Evolutionary conservation across 2,329 filamentous ascomycete species (phyloP), one percentile per base, ranked within the genome.

Genomic region (Colletotrichum lini): DNA sequence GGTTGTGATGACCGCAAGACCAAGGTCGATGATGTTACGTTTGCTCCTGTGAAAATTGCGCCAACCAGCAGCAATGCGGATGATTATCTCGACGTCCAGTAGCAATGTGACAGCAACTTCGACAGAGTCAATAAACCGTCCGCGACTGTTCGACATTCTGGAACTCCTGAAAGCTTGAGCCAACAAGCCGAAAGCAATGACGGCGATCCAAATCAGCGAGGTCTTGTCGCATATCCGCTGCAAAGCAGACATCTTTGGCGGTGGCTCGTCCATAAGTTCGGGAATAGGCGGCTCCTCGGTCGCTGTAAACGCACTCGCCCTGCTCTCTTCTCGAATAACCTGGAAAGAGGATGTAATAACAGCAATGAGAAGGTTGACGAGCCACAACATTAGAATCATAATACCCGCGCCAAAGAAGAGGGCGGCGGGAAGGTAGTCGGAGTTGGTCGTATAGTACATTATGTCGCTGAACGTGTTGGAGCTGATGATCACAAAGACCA

Each of bases 301-400:
- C 15, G 91, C 90, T 5, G 95, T 95, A 80, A 99, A 99, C 3
- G 97, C 96, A 83, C 95, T 98, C 42, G 93, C 91, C 81, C 93
- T 95, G 82, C 94, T 97, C 80, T 99, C 96, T 84, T 99, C 97
- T 74, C 96, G 91, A 76, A 99, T 99, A 74, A 99, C 94, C 80
- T 99, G 96, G 78, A 99, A 99, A 1, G 96, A 98, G 6, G 96
- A 98, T 0, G 96, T 99, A 79, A 99, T 99, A 77, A 99, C 96
- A 3, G 96, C 96, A 78, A 99, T 97, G 57, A 93, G 82, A 82
- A 99, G 89, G 80, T 98, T 98, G 74, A 97, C 95, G 77, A 99
- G 89, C 96, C 96, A 99, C 60, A 99, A 87, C 85, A 94, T 96
- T 87, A 99, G 90, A 74, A 99, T 94, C 77, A 99, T 91, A 79